Evolutionary conservation across 2,329 filamentous ascomycete species (phyloP), one percentile per base, ranked within the genome.

Genomic region (Neofusicoccum umdonicola): DNA sequence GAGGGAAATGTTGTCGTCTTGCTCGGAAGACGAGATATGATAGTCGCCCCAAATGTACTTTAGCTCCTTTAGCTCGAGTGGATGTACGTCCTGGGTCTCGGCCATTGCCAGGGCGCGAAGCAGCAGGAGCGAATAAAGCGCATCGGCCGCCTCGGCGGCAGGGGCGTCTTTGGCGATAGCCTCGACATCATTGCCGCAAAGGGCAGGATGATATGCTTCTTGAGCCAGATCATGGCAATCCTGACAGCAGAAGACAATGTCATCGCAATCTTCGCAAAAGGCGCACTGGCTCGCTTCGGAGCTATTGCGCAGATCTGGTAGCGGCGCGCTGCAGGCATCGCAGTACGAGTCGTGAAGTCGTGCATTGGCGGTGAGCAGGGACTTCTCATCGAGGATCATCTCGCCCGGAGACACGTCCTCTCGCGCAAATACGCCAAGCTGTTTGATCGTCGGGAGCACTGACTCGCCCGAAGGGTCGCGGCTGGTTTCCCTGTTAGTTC

Each of bases 391-490:
- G 35, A 99, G 84, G 1, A 97, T 87, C 5, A 84, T 82, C 74
- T 96, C 90, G 9, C 90, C 91, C 0, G 92, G 87, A 0, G 82
- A 79, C 42, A 98, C 91, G 68, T 96, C 89, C 68, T 91, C 85
- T 70, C 88, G 91, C 7, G 93, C 94, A 74, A 98, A 98, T 3
- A 99, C 84, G 4, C 95, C 95, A 0, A 99, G 85, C 76, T 99
- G 95, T 66, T 86, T 85, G 69, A 88, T 88, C 4, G 85, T 89
- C 8, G 82, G 17, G 80, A 15, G 83, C 84, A 45, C 80, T 79
- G n/a, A 82, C 80, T 68, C 81, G 82, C 31, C 72, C 73, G 56
- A 35, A 60, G 42, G 56, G 66, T 84, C 81, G 62, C 34, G 67
- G 41, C 45, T 70, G 62, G 12, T 31, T 41, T 31, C 34, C 58